Percentiles rank a stretch among this genome's conserved stretches.
Evolutionary conservation across 2,329 filamentous ascomycete species (phyloP).

Genomic region (Venturia carpophila): DNA sequence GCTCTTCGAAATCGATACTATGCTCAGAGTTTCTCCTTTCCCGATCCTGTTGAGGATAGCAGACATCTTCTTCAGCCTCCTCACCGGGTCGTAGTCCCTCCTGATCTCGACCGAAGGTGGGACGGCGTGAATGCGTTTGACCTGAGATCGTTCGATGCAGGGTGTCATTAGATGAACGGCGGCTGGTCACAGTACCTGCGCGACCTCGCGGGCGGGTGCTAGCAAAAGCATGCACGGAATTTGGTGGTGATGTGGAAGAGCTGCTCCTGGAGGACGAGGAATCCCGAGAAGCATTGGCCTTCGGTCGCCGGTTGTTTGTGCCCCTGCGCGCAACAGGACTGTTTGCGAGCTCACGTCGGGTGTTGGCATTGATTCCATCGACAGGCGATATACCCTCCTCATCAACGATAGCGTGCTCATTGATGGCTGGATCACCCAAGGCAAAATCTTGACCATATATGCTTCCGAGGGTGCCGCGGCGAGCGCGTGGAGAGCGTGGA

Average conservation of each 20-base stretch:
- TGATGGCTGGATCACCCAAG: constrained; percentile 47
- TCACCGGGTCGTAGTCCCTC: constrained; percentile 56
- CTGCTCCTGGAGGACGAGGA: constrained; percentile 18
- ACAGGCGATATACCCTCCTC: constrained; percentile 48
- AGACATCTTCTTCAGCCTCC: constrained; percentile 76
- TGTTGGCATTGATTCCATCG: constrained; percentile 37
- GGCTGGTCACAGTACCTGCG: constrained; percentile 57
- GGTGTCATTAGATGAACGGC: constrained; percentile 42
- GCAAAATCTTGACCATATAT: constrained; percentile 43
- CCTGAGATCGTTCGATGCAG: constrained; percentile 62
- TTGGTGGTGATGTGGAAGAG: constrained; percentile 74
- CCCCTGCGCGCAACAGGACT: constrained; percentile 35
- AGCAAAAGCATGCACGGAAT: constrained; percentile 96
- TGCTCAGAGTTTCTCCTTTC: constrained; percentile 67
- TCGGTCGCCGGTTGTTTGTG: constrained; percentile 37
- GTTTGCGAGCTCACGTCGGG: constrained; percentile 39
- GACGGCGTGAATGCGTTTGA: constrained; percentile 54
- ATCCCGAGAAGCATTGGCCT: constrained; percentile 47
- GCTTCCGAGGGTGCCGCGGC: constrained; percentile 68
- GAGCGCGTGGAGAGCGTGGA: constrained; percentile 27
- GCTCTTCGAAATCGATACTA: constrained; percentile 74
- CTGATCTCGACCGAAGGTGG: constrained; percentile 52
- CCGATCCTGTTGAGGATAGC: constrained; percentile 67
- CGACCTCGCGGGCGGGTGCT: constrained; percentile 71
- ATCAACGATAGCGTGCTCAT: constrained; percentile 77